phyloP scores from a whole-genome alignment of 768 basidiomycete species.

The Suillus paluster region DNA sequence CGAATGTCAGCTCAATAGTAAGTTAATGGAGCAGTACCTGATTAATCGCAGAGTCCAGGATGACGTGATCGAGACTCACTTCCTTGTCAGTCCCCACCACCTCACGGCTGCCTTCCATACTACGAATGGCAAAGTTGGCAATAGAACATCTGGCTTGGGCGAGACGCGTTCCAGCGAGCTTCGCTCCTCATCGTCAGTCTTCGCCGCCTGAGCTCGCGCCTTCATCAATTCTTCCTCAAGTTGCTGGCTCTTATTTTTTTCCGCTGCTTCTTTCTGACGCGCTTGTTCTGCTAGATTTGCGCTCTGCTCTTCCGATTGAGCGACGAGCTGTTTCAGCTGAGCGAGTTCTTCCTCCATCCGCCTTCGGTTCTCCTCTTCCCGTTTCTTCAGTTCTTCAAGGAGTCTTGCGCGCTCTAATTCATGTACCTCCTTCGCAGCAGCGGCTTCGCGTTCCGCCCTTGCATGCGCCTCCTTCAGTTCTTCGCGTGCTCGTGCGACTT shows the following conservation, averaged over 20 bases:
- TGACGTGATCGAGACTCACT: neutral
- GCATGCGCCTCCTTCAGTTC: slow-evolving; percentile 27
- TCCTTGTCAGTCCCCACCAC: slow-evolving; percentile 34
- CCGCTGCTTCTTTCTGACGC: slow-evolving; percentile 29
- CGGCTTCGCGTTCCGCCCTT: slow-evolving; percentile 26
- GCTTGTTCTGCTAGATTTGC: slow-evolving; percentile 31
- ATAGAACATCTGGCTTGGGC: slow-evolving; percentile 29
- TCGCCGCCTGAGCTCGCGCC: slow-evolving; percentile 28
- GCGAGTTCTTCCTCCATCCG: slow-evolving; percentile 30
- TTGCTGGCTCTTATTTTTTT: slow-evolving; percentile 31
- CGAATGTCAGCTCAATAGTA: neutral
- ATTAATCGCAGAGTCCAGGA: neutral
- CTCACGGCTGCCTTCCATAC: slow-evolving; percentile 38
- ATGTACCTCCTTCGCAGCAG: slow-evolving; percentile 32
- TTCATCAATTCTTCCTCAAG: slow-evolving; percentile 35
- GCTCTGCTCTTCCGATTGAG: slow-evolving; percentile 32
- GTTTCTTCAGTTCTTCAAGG: slow-evolving; percentile 32
- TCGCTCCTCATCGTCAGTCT: slow-evolving; percentile 18
- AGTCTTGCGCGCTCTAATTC: slow-evolving; percentile 30
- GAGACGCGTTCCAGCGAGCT: neutral
- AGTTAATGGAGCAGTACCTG: neutral
- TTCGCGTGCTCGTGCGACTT: slow-evolving; percentile 28
- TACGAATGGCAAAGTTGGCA: slow-evolving; percentile 37
- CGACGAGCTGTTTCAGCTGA: slow-evolving; percentile 29
- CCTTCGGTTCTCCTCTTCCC: too few species aligned